Base-by-base conservation (phyloP, 1,139 yeast genomes). In the Candida freyschussii region DNA sequence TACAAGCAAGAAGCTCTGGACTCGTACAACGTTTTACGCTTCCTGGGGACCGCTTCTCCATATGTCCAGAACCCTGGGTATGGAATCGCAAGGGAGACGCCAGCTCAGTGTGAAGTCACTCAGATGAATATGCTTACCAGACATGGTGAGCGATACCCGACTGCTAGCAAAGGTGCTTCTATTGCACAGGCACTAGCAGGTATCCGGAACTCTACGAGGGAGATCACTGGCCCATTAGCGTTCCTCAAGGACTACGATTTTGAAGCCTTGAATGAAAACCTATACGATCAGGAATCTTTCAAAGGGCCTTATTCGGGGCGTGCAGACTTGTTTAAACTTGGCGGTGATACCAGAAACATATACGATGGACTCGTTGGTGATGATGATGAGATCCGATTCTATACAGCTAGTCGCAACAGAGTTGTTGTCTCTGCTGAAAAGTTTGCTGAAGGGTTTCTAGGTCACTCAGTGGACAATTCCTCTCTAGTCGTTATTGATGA, bases 131-230 rank as follows among this genome's bases (percentile, higher is more conserved):
- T 67, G 40, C 40, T 65, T 30, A 59, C 67, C 20, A 63, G 77
- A 51, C 77, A 71, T 41, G 77, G 76, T 13, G 75, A 70, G 38
- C 54, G 77, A 39, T 71, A 57, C 48, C 72, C 75, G 13, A 55
- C 65, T 2, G 44, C 45, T 11, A 29, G 43, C n/a, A 33, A 30
- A 22, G 50, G 48, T 7, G 13, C 14, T 3, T 23, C 17, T 7
- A 29, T 40, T 3, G 28, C 31, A 4, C 26, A 28, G 13, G 13
- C 17, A 1, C n/a, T 45, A 4, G 30, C 13, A 7, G 27, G 42
- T 14, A 12, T 45, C 8, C 29, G 32, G 23, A 35, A 28, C 27
- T 22, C 33, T 10, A 24, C 34, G 4, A 28, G 16, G 3, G 30
- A 28, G 10, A 24, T 44, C 3, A 14, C 27, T 23, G 50, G 50